These are phyloP conservation scores for Schizosaccharomyces lindneri DNA, from an alignment of 805 yeast genomes.

Conservation along the genomic window DNA sequence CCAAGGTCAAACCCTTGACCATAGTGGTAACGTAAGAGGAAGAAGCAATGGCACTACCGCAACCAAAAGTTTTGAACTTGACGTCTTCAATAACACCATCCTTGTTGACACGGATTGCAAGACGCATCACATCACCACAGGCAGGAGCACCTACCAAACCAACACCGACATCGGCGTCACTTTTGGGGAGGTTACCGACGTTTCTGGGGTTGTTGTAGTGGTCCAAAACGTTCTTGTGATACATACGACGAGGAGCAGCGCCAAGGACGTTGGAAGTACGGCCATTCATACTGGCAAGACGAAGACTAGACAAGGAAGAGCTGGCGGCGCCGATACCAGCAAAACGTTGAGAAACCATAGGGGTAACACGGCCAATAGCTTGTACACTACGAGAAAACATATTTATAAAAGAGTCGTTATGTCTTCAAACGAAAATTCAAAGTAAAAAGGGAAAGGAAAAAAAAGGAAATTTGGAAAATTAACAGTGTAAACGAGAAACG, in stretches of 20 bases:
- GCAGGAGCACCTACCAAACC: slow-evolving; percentile 74
- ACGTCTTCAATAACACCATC: slow-evolving; percentile 85
- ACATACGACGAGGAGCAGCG: slow-evolving; percentile 13
- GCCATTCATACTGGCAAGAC: too few species aligned
- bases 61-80: slow-evolving; percentile 96
- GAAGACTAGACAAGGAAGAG: background rate
- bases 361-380: too few species aligned
- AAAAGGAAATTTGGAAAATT: too few species aligned
- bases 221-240: slow-evolving; percentile 83
- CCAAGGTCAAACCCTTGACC: slow-evolving; percentile 81
- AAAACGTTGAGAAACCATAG: background rate
- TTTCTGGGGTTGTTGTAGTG: slow-evolving; percentile 93
- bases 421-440: too few species aligned
- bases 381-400: too few species aligned
- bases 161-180: slow-evolving; percentile 59
- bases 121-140: slow-evolving; percentile 96
- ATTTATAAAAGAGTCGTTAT: too few species aligned
- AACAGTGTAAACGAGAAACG: too few species aligned
- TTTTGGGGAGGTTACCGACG: slow-evolving; percentile 78
- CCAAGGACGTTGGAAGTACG: background rate
- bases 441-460: too few species aligned
- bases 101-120: slow-evolving; percentile 80
- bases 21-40: slow-evolving; percentile 86
- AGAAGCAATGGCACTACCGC: slow-evolving; percentile 94
- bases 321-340: background rate